These are phyloP conservation scores for Pseudodiploospora longispora DNA, from an alignment of 2,329 filamentous ascomycete genomes.

Conservation along the genomic window DNA sequence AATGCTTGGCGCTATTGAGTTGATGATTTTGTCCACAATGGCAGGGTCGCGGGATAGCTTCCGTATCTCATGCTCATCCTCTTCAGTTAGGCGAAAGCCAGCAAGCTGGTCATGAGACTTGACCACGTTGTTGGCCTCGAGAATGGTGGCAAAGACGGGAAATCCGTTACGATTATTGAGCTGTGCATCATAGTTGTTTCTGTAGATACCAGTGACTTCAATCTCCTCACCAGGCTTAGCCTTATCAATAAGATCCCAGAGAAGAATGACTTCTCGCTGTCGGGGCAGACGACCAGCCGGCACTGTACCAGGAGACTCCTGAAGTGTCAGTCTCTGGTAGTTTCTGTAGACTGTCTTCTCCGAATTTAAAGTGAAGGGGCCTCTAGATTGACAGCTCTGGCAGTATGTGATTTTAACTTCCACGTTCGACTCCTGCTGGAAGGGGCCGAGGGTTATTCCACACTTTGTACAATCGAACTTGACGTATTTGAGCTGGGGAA, in stretches of 20 bases:
- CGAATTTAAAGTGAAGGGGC: constrained; percentile 90
- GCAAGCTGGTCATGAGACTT: constrained; percentile 97
- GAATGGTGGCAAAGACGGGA: constrained; percentile 93
- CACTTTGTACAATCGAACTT: constrained; percentile 97
- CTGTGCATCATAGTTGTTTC: constrained; percentile 96
- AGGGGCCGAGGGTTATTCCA: constrained; percentile 82
- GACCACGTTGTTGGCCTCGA: constrained; percentile 95
- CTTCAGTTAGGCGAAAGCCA: constrained; percentile 89
- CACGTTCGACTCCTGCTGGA: constrained; percentile 93
- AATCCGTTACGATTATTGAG: constrained; percentile 98
- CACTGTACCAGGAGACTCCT: constrained; percentile 94
- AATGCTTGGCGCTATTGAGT: constrained; percentile 92
- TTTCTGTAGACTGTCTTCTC: constrained; percentile 98
- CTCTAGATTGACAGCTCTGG: constrained; percentile 90
- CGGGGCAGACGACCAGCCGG: constrained; percentile 90
- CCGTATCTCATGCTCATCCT: constrained; percentile 88
- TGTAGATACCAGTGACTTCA: constrained; percentile 92
- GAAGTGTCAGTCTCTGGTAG: constrained; percentile 94
- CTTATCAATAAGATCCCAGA: constrained; percentile 94
- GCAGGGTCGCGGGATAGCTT: constrained; percentile 80
- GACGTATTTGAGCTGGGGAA: constrained; percentile 96
- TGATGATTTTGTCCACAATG: constrained; percentile 86
- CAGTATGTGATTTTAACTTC: constrained; percentile 97
- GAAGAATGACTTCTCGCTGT: constrained; percentile 85
- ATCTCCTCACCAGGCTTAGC: constrained; percentile 98